Conservation (phyloP, 148 eudicot genomes). For the Amaranthus hypochondriacus region DNA sequence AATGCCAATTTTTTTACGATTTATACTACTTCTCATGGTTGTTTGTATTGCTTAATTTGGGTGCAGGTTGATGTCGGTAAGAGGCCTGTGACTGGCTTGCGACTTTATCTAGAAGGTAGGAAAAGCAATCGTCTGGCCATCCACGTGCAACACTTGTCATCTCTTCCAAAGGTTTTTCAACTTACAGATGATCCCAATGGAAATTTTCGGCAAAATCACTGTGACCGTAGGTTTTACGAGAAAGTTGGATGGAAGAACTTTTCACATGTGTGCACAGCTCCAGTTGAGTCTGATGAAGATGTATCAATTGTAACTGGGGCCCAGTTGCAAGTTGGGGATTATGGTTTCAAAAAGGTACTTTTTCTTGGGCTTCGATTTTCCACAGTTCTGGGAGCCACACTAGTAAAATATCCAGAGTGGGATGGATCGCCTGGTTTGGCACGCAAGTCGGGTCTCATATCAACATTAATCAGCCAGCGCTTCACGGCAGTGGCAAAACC, state of each 20-base stretch:
- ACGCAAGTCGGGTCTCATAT: slow-evolving; percentile 92
- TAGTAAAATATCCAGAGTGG: slow-evolving; percentile 82
- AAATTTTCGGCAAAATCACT: slow-evolving; percentile 47
- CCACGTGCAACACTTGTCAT: slow-evolving; percentile 91
- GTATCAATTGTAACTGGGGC: slow-evolving; percentile 93
- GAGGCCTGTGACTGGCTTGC: slow-evolving; percentile 91
- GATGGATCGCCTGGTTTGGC: slow-evolving; percentile 93
- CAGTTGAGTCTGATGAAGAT: slow-evolving; percentile 91
- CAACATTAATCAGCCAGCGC: slow-evolving; percentile 85
- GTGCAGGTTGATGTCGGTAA: slow-evolving; percentile 91
- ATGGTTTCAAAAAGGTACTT: slow-evolving; percentile 80
- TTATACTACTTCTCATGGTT: neutral
- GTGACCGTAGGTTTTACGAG: slow-evolving; percentile 71
- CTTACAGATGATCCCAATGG: slow-evolving; percentile 73
- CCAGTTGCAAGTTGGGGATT: slow-evolving; percentile 70
- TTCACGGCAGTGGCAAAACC: slow-evolving; percentile 76
- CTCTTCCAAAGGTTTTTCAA: slow-evolving; percentile 83
- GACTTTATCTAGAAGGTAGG: slow-evolving; percentile 90
- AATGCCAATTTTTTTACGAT: too few species aligned
- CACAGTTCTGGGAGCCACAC: slow-evolving; percentile 59
- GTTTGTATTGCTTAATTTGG: slow-evolving; percentile 10
- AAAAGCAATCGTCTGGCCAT: slow-evolving; percentile 91
- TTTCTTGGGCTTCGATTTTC: slow-evolving; percentile 81
- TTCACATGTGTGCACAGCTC: slow-evolving; percentile 98
- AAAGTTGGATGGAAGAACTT: slow-evolving; percentile 97